phyloP scores from a whole-genome alignment of 1,139 yeast species.

The Yamadazyma epiphylla region DNA sequence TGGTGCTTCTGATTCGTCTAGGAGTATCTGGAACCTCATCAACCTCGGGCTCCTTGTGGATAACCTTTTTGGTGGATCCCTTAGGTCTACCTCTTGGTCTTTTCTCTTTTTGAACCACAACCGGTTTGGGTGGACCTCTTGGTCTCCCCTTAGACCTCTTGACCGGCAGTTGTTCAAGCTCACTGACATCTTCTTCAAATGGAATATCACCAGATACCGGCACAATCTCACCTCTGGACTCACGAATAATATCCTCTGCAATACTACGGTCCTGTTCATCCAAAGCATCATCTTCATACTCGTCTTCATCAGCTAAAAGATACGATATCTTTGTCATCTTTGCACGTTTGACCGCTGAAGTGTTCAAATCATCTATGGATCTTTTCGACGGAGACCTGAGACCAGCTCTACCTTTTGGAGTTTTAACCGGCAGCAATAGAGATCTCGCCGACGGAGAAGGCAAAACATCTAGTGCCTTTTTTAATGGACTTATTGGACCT shows the following conservation, averaged over 20 bases:
- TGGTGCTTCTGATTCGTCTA: constrained; percentile 1
- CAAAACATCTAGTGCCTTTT: no score
- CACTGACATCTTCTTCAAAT: constrained; percentile 17
- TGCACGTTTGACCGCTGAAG: constrained; percentile 51
- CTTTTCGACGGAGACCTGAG: constrained; percentile 43
- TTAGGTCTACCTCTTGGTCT: constrained; percentile 1
- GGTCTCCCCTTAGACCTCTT: constrained; percentile 1
- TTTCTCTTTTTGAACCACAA: constrained; percentile 1
- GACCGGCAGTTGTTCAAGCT: no score
- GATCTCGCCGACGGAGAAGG: no score
- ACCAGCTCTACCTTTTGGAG: constrained; percentile 47
- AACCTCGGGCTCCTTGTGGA: no score
- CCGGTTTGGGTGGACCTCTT: constrained; percentile 1
- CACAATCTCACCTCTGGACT: constrained; percentile 17
- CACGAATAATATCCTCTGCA: constrained; percentile 40
- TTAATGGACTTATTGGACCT: no score
- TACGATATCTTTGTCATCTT: constrained; percentile 26
- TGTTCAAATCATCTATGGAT: constrained; percentile 36
- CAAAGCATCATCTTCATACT: constrained; percentile 23
- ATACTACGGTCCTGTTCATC: constrained; percentile 36
- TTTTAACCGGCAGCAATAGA: constrained; percentile 24
- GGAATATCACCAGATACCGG: constrained; percentile 29
- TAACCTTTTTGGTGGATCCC: no score
- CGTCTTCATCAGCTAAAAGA: constrained; percentile 33
- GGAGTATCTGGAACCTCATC: constrained; percentile 1